A percentile compares a stretch with the other conserved stretches of the same genome.
phyloP scores from a whole-genome alignment of 2,329 filamentous ascomycete genomes.

The Zymoseptoria ardabiliae region DNA sequence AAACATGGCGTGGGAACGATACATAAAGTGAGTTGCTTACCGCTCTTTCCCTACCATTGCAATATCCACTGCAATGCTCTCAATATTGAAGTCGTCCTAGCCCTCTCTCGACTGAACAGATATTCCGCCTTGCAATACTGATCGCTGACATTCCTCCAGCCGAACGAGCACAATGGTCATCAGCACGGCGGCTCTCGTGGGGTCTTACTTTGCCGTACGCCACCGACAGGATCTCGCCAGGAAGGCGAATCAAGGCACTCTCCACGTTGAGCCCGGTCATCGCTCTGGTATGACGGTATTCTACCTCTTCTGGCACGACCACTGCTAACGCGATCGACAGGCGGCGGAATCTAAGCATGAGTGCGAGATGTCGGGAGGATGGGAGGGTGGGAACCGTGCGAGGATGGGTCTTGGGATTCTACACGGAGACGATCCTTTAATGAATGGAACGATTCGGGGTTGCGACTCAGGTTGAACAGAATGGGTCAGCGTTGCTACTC shows the following conservation, averaged over 20 bases:
- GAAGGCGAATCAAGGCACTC: slow-evolving; percentile 18
- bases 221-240: slow-evolving; percentile 14
- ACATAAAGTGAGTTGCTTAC: slow-evolving; percentile 9
- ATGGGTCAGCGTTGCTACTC: too few relatives aligned
- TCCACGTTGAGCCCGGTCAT: slow-evolving; percentile 21
- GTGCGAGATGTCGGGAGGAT: background rate
- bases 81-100: too few relatives aligned
- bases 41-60: background rate
- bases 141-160: slow-evolving; percentile 5
- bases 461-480: too few relatives aligned
- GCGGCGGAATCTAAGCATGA: background rate
- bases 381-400: background rate
- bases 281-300: slow-evolving; percentile 19
- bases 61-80: too few relatives aligned
- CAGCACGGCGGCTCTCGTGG: slow-evolving; percentile 18
- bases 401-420: background rate
- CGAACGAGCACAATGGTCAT: slow-evolving; percentile 24
- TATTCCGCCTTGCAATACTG: background rate
- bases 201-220: slow-evolving; percentile 18
- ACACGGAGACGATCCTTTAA: background rate
- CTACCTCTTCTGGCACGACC: background rate
- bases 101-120: too few relatives aligned
- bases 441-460: background rate
- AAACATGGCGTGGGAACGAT: slow-evolving; percentile 12
- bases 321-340: background rate